Percentiles rank a stretch among this genome's conserved stretches.
Evolutionary conservation across 805 yeast species (phyloP).

Genomic region (Debaryomyces tyrocola): DNA sequence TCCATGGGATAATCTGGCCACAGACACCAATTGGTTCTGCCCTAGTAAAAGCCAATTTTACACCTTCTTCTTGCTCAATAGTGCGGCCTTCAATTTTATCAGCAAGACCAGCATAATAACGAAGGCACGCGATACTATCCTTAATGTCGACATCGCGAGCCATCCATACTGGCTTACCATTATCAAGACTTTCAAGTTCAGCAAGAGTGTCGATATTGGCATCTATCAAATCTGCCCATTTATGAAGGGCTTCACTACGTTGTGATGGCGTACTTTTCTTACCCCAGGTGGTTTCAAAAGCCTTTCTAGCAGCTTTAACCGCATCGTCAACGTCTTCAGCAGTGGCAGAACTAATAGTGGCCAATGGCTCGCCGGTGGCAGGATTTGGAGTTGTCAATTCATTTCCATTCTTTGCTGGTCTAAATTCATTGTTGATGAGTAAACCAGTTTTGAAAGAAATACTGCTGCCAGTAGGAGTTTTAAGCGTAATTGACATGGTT

Average conservation of each 20-base stretch:
- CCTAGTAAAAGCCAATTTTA: conserved; percentile 46
- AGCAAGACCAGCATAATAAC: conserved; percentile 74
- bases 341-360: conserved; percentile 51
- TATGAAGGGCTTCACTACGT: conserved; percentile 47
- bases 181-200: conserved; percentile 57
- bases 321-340: conserved; percentile 56
- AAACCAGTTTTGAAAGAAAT: conserved; percentile 42
- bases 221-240: conserved; percentile 50
- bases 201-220: conserved; percentile 51
- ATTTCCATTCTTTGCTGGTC: conserved; percentile 32
- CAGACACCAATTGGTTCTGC: conserved; percentile 45
- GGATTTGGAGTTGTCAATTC: conserved; percentile 50
- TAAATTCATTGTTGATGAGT: conserved; percentile 54
- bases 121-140: conserved; percentile 54
- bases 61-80: conserved; percentile 52
- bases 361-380: conserved; percentile 51
- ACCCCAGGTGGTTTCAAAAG: conserved; percentile 50
- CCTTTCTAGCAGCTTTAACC: conserved; percentile 52
- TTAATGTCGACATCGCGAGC: conserved; percentile 58
- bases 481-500: conserved; percentile 9
- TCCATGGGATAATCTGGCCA: conserved; percentile 54
- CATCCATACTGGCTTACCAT: conserved; percentile 54
- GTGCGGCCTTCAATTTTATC: conserved; percentile 67
- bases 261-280: conserved; percentile 40
- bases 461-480: conserved; percentile 26